Conservation (phyloP, 164 flowering plant genomes). For the Tinospora cordifolia region DNA sequence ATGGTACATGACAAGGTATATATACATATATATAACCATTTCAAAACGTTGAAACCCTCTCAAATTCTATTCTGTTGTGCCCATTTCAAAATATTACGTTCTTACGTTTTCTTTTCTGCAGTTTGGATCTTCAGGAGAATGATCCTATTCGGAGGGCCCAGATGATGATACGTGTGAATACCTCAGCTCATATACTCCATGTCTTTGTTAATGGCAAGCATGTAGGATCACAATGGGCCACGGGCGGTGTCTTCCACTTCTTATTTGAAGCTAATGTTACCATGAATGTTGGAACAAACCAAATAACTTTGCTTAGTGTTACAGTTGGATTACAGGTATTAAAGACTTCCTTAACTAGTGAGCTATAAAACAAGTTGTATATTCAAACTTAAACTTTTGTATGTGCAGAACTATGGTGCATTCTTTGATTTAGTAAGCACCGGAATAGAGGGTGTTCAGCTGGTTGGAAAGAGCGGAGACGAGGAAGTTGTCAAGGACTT, state of each 20-base stretch:
- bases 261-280: constrained; percentile 28
- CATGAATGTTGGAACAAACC: constrained; percentile 36
- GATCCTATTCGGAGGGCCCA: constrained; percentile 36
- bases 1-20: constrained; percentile 76
- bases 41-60: neutral
- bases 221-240: constrained; percentile 46
- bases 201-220: constrained; percentile 54
- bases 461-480: constrained; percentile 29
- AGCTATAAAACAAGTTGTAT: too few relatives aligned
- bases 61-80: neutral
- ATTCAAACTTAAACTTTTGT: neutral
- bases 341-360: neutral
- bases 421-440: constrained; percentile 25
- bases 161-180: constrained; percentile 39
- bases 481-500: constrained; percentile 30
- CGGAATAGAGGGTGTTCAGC: constrained; percentile 36
- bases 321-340: constrained; percentile 38
- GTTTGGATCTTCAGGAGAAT: constrained; percentile 26
- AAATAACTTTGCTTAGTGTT: constrained; percentile 47
- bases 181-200: constrained; percentile 57
- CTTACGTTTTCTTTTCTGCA: constrained; percentile 3
- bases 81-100: neutral
- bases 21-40: neutral
- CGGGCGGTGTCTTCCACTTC: constrained; percentile 6
- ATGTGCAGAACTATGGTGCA: constrained; percentile 47